Evolutionary conservation across 2,329 filamentous ascomycete genomes (phyloP).

Genomic region (Calonectria leucothoes): DNA sequence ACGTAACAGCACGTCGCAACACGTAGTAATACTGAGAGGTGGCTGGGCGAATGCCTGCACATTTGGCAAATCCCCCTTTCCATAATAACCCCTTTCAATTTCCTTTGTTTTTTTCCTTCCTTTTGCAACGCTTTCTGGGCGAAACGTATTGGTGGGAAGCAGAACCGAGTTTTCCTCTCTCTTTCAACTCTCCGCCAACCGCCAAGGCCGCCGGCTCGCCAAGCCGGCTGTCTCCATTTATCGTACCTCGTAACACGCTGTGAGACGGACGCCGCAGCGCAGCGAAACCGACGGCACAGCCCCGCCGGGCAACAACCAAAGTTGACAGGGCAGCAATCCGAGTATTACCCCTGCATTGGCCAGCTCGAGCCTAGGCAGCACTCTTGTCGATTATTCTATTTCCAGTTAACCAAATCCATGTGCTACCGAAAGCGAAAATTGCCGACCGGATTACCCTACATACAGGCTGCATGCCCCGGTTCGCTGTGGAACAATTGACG

Average conservation of each 20-base stretch:
- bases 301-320: neutral
- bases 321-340: too few relatives aligned
- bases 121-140: neutral
- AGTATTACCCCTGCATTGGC: neutral
- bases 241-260: slow-evolving; percentile 1
- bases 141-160: neutral
- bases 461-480: neutral
- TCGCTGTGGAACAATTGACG: neutral
- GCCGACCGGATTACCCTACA: slow-evolving; percentile 9
- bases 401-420: neutral
- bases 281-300: slow-evolving; percentile 8
- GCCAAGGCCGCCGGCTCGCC: neutral
- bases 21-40: neutral
- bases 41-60: slow-evolving; percentile 14
- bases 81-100: neutral
- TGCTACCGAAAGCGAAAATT: neutral
- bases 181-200: neutral
- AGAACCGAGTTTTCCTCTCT: neutral
- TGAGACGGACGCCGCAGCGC: neutral
- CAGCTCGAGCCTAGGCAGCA: neutral
- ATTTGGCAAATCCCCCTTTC: neutral
- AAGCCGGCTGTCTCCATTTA: neutral
- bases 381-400: neutral
- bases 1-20: neutral
- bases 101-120: neutral